Conservation (phyloP, 2,329 filamentous ascomycete genomes). For the Karstenula rhodostoma region DNA sequence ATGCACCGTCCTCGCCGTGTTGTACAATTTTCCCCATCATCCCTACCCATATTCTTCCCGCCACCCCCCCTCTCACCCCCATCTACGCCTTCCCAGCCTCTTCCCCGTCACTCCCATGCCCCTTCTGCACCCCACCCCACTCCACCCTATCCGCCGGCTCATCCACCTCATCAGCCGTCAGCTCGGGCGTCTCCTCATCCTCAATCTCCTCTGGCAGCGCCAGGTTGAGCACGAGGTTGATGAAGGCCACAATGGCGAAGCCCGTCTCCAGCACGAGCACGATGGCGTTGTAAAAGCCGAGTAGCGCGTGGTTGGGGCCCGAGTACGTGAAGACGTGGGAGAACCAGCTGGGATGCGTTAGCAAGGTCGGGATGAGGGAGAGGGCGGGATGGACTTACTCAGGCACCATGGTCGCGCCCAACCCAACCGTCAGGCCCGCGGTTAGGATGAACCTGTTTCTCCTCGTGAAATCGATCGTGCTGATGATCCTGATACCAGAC, state of each 20-base stretch:
- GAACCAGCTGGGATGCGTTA: slow-evolving; percentile 64
- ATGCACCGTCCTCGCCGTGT: not conserved
- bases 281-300: slow-evolving; percentile 77
- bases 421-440: slow-evolving; percentile 75
- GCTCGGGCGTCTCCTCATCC: slow-evolving; percentile 60
- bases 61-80: not conserved
- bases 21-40: not conserved
- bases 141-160: slow-evolving; percentile 50
- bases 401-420: slow-evolving; percentile 60
- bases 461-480: slow-evolving; percentile 75
- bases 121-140: slow-evolving; percentile 47
- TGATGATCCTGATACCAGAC: slow-evolving; percentile 79
- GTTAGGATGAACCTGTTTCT: slow-evolving; percentile 85
- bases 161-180: slow-evolving; percentile 51
- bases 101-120: slow-evolving; percentile 34
- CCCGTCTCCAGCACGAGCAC: slow-evolving; percentile 63
- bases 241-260: slow-evolving; percentile 74
- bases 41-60: not conserved
- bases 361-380: not conserved
- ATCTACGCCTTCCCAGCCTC: slow-evolving; percentile 21
- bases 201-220: slow-evolving; percentile 78
- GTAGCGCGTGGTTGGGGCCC: slow-evolving; percentile 71
- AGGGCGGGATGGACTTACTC: slow-evolving; percentile 37
- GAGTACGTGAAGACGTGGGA: slow-evolving; percentile 74
- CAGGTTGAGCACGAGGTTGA: slow-evolving; percentile 78